Base-by-base conservation (phyloP, 2,329 filamentous ascomycete species). In the Cladophialophora chaetospira region DNA sequence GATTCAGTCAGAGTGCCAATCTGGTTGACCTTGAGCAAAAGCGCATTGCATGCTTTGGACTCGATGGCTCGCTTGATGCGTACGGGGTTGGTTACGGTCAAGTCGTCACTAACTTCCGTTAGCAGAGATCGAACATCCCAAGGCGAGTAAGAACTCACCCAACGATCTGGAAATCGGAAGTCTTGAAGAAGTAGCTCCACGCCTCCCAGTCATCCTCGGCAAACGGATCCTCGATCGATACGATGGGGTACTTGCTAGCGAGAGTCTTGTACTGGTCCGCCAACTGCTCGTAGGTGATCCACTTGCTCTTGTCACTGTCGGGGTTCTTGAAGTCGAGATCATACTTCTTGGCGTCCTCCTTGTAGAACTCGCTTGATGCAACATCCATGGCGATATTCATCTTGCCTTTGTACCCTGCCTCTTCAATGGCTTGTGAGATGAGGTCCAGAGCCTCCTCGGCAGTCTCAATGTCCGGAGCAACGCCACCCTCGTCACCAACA, bases 301-400 rank as follows among this genome's bases (percentile, higher is more conserved):
- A 97, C 86, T 99, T 97, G 82, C 79, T 84, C 73, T 87, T 84
- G 82, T 99, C 94, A 76, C 88, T 94, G 65, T 97, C 88, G 71
- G 94, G 93, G 87, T 99, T 99, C 90, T 99, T 97, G 90, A 97
- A 99, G 88, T 97, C 94, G 66, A 99, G 85, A 75, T 99, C 94
- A 85, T 99, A 99, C 85, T 97, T 97, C 89, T 97, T 97, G 75
- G 81, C 93, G 50, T 94, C 90, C 71, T 82, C 78, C 83, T 97
- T 97, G 88, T 99, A 99, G 85, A 99, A 99, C 79, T 99, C 94
- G 82, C 89, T 96, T 66, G 94, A 97, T 66, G 94, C 94, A 74
- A 97, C 93, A 72, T 99, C 94, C 91, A 99, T 96, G 75, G 94
- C 94, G 71, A 99, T 99, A 78, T 96, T 90, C 76, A 99, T 87